phyloP scores from a whole-genome alignment of 2,329 filamentous ascomycete genomes.

The Pseudofabraea citricarpa region DNA sequence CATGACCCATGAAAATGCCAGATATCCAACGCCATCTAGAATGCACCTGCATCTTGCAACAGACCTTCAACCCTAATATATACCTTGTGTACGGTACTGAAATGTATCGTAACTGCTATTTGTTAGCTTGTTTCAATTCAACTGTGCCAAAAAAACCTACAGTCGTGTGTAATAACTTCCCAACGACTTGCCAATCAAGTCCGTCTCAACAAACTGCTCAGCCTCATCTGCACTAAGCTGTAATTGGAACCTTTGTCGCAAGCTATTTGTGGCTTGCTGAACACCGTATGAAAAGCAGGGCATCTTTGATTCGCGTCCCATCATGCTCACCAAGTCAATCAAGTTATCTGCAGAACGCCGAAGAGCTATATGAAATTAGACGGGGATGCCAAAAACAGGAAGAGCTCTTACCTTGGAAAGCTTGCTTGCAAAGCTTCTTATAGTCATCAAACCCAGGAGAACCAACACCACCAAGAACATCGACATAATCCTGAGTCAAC shows the following conservation, averaged over 20 bases:
- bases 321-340: constrained; percentile 77
- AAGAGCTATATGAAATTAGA: constrained; percentile 46
- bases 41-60: constrained; percentile 9
- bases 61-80: constrained; percentile 52
- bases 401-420: constrained; percentile 64
- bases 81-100: constrained; percentile 83
- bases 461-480: constrained; percentile 70
- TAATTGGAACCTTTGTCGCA: constrained; percentile 73
- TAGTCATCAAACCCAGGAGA: constrained; percentile 70
- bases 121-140: constrained; percentile 5
- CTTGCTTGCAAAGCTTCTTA: constrained; percentile 75
- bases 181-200: constrained; percentile 74
- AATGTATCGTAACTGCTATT: constrained; percentile 70
- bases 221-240: constrained; percentile 80
- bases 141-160: constrained; percentile 42
- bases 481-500: constrained; percentile 79
- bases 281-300: constrained; percentile 75
- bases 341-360: constrained; percentile 75
- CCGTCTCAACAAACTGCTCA: constrained; percentile 74
- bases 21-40: constrained; percentile 20
- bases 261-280: constrained; percentile 61
- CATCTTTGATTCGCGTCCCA: constrained; percentile 81
- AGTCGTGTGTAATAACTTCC: constrained; percentile 85
- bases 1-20: constrained; percentile 12
- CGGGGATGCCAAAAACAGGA: constrained; percentile 2